Base-by-base conservation (phyloP, 2,329 filamentous ascomycete species). In the Arthrobotrys sinensis region DNA sequence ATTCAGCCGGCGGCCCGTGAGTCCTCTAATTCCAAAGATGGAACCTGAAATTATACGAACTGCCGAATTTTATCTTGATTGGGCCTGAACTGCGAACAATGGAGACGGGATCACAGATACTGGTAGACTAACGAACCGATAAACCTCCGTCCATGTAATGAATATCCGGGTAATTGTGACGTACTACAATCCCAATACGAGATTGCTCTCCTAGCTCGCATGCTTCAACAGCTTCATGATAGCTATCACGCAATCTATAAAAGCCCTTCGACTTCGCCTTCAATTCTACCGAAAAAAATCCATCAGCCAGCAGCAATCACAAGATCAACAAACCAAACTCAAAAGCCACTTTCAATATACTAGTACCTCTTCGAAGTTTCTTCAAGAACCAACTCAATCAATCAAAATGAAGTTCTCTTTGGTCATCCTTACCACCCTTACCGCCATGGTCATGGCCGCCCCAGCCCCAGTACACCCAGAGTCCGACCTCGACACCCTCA, bases 401-500 rank as follows among this genome's bases (percentile, higher is more conserved):
- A 32, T n/a, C 34, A 75, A 67, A 52, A 75, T 75, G 70, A 75
- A 75, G 70, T 53, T 75, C 62, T 75, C 70, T 34, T 12, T 67
- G 32, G 36, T 75, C 32, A 53, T 75, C 46, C 21, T 75, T 24
- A 34, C 63, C 21, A 53, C 53, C 21, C 52, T 75, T 32, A 36
- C 53, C 45, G 32, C 63, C 43, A 43, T 63, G 36, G 70, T 63
- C 28, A 75, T 67, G 52, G 70, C 70, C 3, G 70, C 70, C 21
- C 70, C 70, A 34, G 53, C 52, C 63, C 63, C 70, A 43, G 24
- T 4, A 2, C 70, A 75, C 34, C 63, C 70, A 28, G 46, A 75
- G 36, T 53, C 34, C 12, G 70, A 75, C n/a, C 63, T 67, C 45
- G 63, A 52, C 3, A 60, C 68, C 53, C 62, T 75, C 19, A 46